Base-by-base conservation (phyloP, 495 filamentous ascomycete genomes). In the Hyaloscypha bicolor region DNA sequence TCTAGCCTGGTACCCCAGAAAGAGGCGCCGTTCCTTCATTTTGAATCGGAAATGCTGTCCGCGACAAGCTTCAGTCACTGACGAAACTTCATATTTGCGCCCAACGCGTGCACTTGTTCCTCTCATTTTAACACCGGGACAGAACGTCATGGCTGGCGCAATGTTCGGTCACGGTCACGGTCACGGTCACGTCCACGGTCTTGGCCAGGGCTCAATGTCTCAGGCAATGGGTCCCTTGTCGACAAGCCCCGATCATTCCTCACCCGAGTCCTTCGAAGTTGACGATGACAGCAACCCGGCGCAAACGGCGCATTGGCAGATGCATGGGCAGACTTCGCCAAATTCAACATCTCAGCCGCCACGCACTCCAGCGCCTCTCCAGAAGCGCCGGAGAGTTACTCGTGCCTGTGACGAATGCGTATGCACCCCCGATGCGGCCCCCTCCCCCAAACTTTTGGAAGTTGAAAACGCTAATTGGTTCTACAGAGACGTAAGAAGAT, bases 401-500 rank as follows among this genome's bases (percentile, higher is more conserved):
- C 84, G 94, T 64, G 94, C 94, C 21, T 97, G 94, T 81, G 95
- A 98, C 75, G 96, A 99, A 76, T 99, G 94, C 75, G 42, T 48
- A 48, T 48, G 9, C 16, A 37, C 16, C 16, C 42, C 42, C 42
- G 16, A 16, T 48, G 42, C 11, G 16, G 2, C 9, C 16, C 25
- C 25, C 25, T 2, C 25, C 25, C 25, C 42, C 42, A 2, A 48
- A 19, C 11, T 48, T 14, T 19, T 1, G 16, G 16, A 48, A 16
- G 42, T 48, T 6, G 42, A 48, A 48, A 48, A 4, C 4, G 16
- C 9, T 48, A 48, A 48, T 19, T 48, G 1, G 42, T 4, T 16
- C 16, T 48, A 48, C 16, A 48, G 42, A 86, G 95, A 57, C 84
- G 95, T 71, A 99, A 99, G 79, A 99, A 99, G 78, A 97, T 98